A percentile compares a stretch with the other conserved stretches of the same genome.
These are phyloP conservation scores for Apiosordaria backusii DNA, from an alignment of 495 filamentous ascomycete species.

Conservation along the genomic window DNA sequence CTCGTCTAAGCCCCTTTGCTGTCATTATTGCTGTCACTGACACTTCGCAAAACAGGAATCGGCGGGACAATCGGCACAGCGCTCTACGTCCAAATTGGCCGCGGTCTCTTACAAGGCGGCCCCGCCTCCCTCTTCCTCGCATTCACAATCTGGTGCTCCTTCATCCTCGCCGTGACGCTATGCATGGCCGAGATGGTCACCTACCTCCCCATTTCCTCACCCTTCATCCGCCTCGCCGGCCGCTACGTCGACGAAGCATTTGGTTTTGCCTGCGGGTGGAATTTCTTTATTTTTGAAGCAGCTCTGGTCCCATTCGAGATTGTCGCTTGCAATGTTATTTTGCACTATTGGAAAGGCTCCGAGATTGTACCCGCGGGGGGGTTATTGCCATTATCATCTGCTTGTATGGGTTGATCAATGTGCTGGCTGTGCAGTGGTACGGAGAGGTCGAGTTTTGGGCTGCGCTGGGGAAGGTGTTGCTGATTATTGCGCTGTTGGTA, in stretches of 20 bases:
- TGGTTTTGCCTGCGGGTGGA: conserved; percentile 69
- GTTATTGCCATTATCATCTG: conserved; percentile 60
- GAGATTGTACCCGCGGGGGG: conserved; percentile 60
- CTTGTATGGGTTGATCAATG: conserved; percentile 61
- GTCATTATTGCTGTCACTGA: neutral
- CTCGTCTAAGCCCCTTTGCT: neutral
- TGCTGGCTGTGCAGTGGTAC: conserved; percentile 62
- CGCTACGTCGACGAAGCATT: conserved; percentile 71
- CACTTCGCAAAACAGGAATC: conserved; percentile 40
- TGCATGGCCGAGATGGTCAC: conserved; percentile 78
- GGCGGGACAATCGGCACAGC: conserved; percentile 52
- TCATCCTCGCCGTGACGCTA: conserved; percentile 66
- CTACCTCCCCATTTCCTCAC: conserved; percentile 74
- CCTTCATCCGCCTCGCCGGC: conserved; percentile 80
- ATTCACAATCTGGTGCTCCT: conserved; percentile 67
- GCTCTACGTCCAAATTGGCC: conserved; percentile 57
- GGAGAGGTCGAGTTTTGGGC: conserved; percentile 60
- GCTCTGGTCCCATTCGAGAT: conserved; percentile 70
- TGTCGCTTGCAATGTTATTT: conserved; percentile 63
- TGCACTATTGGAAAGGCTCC: conserved; percentile 57
- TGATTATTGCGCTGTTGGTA: conserved; percentile 62
- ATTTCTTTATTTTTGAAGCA: conserved; percentile 70
- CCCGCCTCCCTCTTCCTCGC: conserved; percentile 74
- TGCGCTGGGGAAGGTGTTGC: conserved; percentile 61
- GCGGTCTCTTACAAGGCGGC: conserved; percentile 63